Evolutionary conservation across 768 basidiomycete genomes (phyloP).

Genomic region (Hypsizygus marmoreus): DNA sequence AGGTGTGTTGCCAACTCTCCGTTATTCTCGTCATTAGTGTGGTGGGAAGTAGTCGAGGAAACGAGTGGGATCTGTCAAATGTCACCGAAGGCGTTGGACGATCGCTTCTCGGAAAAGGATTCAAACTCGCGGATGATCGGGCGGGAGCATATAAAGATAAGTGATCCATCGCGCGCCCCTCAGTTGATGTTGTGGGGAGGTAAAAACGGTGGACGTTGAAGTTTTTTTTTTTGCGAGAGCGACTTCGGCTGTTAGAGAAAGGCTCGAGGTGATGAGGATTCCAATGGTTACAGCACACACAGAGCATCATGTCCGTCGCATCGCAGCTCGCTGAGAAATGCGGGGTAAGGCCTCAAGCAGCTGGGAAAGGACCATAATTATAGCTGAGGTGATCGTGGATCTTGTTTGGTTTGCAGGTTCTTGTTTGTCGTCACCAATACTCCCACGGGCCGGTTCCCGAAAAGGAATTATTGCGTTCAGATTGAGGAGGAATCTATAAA

Average conservation of each 20-base stretch:
- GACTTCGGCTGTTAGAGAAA: too few relatives aligned
- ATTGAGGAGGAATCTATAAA: conserved; percentile 7
- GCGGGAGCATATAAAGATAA: conserved; percentile 3
- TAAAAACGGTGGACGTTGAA: too few relatives aligned
- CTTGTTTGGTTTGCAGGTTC: conserved; percentile 4
- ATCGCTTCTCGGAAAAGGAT: conserved; percentile 7
- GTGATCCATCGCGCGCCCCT: not conserved
- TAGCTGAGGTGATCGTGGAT: conserved; percentile 19
- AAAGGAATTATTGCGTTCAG: conserved; percentile 21
- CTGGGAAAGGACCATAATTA: conserved; percentile 10
- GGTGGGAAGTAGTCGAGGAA: conserved; percentile 11
- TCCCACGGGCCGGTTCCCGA: conserved; percentile 20
- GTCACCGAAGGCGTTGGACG: conserved; percentile 12
- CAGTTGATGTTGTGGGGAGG: conserved; percentile 5
- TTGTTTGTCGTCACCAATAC: conserved; percentile 12
- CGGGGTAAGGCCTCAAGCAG: too few relatives aligned
- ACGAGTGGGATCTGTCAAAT: conserved; percentile 22
- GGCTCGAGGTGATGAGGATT: too few relatives aligned
- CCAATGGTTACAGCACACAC: too few relatives aligned
- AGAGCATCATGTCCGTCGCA: too few relatives aligned
- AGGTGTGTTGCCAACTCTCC: too few relatives aligned
- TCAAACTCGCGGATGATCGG: conserved; percentile 7
- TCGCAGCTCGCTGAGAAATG: too few relatives aligned
- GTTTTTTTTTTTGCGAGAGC: too few relatives aligned
- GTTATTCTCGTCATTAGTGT: conserved; percentile 4